Percentiles rank a stretch among this genome's conserved stretches.
These are phyloP conservation scores for Naganishia cerealis DNA, from an alignment of 1,284 basidiomycete genomes.

Conservation along the genomic window DNA sequence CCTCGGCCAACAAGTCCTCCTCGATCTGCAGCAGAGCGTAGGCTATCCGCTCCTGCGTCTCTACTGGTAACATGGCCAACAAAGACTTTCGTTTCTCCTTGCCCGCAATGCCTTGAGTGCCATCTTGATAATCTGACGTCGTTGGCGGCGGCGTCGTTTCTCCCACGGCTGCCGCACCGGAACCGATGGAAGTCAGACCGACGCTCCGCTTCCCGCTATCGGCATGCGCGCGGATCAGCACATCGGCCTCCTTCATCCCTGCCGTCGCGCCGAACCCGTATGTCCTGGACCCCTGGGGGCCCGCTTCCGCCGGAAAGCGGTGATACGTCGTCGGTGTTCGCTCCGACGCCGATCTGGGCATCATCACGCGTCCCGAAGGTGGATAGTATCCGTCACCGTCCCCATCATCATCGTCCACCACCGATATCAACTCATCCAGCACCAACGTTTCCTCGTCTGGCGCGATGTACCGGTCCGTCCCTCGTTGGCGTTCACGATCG, in stretches of 20 bases:
- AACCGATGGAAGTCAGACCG: not conserved
- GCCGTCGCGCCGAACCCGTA: constrained; percentile 29
- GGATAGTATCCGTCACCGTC: not conserved
- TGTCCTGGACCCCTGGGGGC: not conserved
- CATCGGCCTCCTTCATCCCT: constrained; percentile 29
- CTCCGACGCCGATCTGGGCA: not conserved
- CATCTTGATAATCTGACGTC: too few relatives aligned
- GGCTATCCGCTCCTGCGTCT: constrained; percentile 22
- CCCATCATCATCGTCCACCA: constrained; percentile 1
- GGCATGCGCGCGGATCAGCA: constrained; percentile 11
- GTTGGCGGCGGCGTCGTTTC: too few relatives aligned
- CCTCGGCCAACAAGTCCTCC: constrained; percentile 22
- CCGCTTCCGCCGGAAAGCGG: not conserved
- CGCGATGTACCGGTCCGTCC: constrained; percentile 20
- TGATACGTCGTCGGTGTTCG: not conserved
- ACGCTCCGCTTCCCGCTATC: not conserved
- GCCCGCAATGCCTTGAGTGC: not conserved
- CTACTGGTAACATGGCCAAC: constrained; percentile 21
- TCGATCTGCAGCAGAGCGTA: constrained; percentile 27
- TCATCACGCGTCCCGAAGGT: not conserved
- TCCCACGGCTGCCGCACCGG: too few relatives aligned
- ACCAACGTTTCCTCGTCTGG: constrained; percentile 30
- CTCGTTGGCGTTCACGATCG: constrained; percentile 4
- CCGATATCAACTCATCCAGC: constrained; percentile 14
- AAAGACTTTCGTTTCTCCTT: constrained; percentile 25